These are phyloP conservation scores for Aspergillus puulaauensis DNA, from an alignment of 2,329 filamentous ascomycete genomes.

Conservation along the genomic window DNA sequence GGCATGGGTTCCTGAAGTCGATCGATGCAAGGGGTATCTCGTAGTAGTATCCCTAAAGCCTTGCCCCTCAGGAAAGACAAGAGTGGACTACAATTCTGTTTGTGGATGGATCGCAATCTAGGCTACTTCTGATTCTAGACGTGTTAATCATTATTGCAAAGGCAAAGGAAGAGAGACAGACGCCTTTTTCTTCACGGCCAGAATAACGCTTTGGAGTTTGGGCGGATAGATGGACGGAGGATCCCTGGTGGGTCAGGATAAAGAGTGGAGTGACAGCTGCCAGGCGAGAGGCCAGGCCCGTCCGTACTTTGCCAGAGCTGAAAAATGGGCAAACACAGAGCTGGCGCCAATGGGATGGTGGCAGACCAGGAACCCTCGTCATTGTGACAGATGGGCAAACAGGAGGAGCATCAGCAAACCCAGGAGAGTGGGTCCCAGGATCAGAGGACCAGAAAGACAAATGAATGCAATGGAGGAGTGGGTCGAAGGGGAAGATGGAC, in stretches of 20 bases:
- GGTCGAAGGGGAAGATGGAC: not conserved
- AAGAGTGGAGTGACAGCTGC: slow-evolving; percentile 1
- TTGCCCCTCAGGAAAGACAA: not conserved
- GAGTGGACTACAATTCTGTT: not conserved
- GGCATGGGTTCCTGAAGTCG: slow-evolving; percentile 1
- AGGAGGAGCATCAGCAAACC: not conserved
- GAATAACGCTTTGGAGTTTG: not conserved
- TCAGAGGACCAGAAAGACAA: not conserved
- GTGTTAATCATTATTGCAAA: not conserved
- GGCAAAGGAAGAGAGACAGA: not conserved
- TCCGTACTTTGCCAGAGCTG: not conserved
- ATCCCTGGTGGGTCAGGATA: not conserved
- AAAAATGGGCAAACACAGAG: not conserved
- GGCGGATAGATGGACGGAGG: slow-evolving; percentile 1
- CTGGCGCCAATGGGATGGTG: slow-evolving; percentile 5
- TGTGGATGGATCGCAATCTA: not conserved
- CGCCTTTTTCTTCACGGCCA: not conserved
- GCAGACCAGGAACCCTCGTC: slow-evolving; percentile 5
- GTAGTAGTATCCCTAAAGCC: not conserved
- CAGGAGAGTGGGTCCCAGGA: not conserved
- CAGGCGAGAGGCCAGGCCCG: not conserved
- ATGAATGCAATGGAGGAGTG: not conserved
- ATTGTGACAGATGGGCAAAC: slow-evolving; percentile 21
- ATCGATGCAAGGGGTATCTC: slow-evolving; percentile 9
- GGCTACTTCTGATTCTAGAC: not conserved